These are phyloP conservation scores for Arachis monticola DNA, from an alignment of 331 rosid genomes.

Conservation along the genomic window DNA sequence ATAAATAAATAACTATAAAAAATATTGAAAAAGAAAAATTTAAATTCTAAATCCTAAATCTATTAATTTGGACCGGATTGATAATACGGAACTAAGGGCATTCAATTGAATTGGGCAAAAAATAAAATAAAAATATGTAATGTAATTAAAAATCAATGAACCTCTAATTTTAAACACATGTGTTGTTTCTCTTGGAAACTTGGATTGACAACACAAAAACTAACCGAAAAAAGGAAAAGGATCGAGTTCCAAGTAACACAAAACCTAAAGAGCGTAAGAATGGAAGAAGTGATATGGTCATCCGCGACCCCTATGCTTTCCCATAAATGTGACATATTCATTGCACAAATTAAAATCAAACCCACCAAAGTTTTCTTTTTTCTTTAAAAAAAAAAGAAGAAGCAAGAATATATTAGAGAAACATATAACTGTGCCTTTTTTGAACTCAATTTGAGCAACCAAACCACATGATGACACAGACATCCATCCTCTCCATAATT, in stretches of 20 bases:
- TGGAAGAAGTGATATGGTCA: constrained; percentile 36
- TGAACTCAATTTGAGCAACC: constrained; percentile 50
- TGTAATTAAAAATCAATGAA: too few relatives aligned
- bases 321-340: constrained; percentile 38
- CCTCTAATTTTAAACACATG: too few relatives aligned
- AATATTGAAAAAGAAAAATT: too few relatives aligned
- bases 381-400: background rate
- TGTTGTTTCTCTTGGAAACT: too few relatives aligned
- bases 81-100: too few relatives aligned
- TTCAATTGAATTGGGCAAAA: too few relatives aligned
- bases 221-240: constrained; percentile 13
- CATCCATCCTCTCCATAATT: constrained; percentile 34
- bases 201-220: constrained; percentile 13
- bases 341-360: constrained; percentile 37
- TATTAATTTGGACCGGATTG: too few relatives aligned
- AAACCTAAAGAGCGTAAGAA: constrained; percentile 13
- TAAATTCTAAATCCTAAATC: too few relatives aligned
- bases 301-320: constrained; percentile 34
- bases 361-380: background rate
- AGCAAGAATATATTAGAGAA: constrained; percentile 27
- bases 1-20: too few relatives aligned
- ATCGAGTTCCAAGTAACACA: constrained; percentile 31
- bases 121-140: too few relatives aligned
- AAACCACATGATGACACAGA: constrained; percentile 49
- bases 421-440: constrained; percentile 32